These are phyloP conservation scores for Pythium sp. DNA, from an alignment of 352 stramenopile species.

Conservation along the genomic window DNA sequence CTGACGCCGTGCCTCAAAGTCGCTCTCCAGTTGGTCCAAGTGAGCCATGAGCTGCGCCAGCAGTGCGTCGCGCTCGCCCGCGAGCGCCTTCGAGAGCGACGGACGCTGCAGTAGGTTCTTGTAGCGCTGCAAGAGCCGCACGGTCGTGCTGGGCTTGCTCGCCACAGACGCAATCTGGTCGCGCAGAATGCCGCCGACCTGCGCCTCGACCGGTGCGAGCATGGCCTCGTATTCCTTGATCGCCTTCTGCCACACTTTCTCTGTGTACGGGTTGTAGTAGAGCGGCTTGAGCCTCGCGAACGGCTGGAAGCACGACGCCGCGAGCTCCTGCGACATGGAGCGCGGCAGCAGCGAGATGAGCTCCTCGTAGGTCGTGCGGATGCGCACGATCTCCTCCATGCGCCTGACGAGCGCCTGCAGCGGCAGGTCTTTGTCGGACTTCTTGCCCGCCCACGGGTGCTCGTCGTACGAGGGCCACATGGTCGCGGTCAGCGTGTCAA, in stretches of 20 bases:
- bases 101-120: constrained; percentile 76
- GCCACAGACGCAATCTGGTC: constrained; percentile 65
- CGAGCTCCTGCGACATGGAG: constrained; percentile 38
- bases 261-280: constrained; percentile 92
- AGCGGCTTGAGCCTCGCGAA: constrained; percentile 68
- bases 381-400: constrained; percentile 74
- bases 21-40: constrained; percentile 85
- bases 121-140: constrained; percentile 87
- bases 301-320: constrained; percentile 57
- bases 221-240: constrained; percentile 76
- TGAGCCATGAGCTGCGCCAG: constrained; percentile 82
- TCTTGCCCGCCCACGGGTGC: constrained; percentile 69
- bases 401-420: constrained; percentile 53
- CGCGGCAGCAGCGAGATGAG: constrained; percentile 65
- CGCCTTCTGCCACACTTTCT: constrained; percentile 68
- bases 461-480: constrained; percentile 81
- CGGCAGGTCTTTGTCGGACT: constrained; percentile 36
- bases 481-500: constrained; percentile 75
- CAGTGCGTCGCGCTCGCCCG: constrained; percentile 84
- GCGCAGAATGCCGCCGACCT: constrained; percentile 81
- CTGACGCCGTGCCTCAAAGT: constrained; percentile 70
- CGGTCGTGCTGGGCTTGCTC: constrained; percentile 54
- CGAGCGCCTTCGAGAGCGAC: constrained; percentile 71
- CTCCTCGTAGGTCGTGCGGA: constrained; percentile 89
- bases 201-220: constrained; percentile 78